Percentiles rank a stretch among this genome's conserved stretches.
These are phyloP conservation scores for Syzygium grande DNA, from an alignment of 345 rosid genomes.

Conservation along the genomic window DNA sequence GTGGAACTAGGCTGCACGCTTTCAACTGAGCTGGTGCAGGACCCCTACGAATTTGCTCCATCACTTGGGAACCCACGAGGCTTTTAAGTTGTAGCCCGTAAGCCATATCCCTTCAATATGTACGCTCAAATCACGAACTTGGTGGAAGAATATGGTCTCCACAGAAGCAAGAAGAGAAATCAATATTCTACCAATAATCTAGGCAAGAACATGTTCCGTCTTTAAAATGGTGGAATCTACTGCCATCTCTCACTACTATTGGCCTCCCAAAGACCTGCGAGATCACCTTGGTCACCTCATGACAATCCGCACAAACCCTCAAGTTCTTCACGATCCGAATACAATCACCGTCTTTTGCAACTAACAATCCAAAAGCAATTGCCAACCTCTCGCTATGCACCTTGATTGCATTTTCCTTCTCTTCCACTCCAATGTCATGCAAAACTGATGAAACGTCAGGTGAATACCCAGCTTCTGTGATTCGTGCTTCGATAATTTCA, in stretches of 20 bases:
- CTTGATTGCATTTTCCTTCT: slow-evolving; percentile 13
- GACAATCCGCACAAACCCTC: slow-evolving; percentile 20
- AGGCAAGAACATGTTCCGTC: slow-evolving; percentile 19
- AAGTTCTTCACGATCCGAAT: slow-evolving; percentile 19
- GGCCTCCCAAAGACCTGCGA: slow-evolving; percentile 9
- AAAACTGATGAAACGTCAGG: slow-evolving; percentile 10
- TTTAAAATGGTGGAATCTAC: slow-evolving; percentile 26
- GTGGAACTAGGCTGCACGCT: neutral
- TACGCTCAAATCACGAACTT: neutral
- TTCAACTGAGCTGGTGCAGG: neutral
- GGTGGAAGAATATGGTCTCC: neutral
- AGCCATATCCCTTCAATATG: neutral
- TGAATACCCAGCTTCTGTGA: slow-evolving; percentile 17
- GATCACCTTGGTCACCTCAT: slow-evolving; percentile 18
- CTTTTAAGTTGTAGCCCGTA: neutral
- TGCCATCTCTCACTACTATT: slow-evolving; percentile 24
- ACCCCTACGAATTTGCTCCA: neutral
- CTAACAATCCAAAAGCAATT: slow-evolving; percentile 18
- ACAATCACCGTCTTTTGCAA: neutral
- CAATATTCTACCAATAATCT: slow-evolving; percentile 16
- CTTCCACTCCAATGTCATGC: slow-evolving; percentile 26
- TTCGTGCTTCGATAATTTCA: slow-evolving; percentile 6
- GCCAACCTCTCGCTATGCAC: slow-evolving; percentile 26
- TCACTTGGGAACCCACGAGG: neutral
- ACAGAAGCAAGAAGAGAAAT: neutral